Evolutionary conservation across 2,329 filamentous ascomycete genomes (phyloP), one percentile per base, ranked within the genome.

Genomic region (Colletotrichum tamarilloi): DNA sequence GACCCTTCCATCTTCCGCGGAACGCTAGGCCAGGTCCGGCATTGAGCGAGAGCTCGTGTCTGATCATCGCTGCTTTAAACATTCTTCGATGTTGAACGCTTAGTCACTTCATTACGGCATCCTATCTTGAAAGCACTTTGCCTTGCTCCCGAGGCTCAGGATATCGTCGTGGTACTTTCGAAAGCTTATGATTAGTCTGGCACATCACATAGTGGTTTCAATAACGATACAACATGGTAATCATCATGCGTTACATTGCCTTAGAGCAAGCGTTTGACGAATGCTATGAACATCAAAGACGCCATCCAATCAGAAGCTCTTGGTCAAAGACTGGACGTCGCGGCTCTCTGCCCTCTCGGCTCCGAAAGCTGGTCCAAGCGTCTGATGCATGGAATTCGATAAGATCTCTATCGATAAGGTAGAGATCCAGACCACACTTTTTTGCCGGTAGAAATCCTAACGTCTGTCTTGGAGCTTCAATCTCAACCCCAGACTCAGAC

Each of bases 1-100:
- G 62, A 52, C 5, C 49, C 38, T 74, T 64, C 62, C 72, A 67
- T 28, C 72, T 68, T 74, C 72, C 72, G 68, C 72, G 71, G 66
- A 5, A 57, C 55, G 62, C 67, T 73, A 71, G 62, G 38, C 60
- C 46, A 58, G 16, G 68, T 32, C 57, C 71, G 46, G 67, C 49
- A 38, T 57, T 46, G n/a, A 46, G 26, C 35, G 49, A 22, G 42
- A 42, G 53, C 69, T 69, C 66, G 66, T 64, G 65, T 58, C 30
- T 52, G 32, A 59, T 9, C 53, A 16, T 9, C 14, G 38, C 64
- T 52, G 32, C 64, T 49, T 60, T 46, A 12, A 16, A 0, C 0
- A 30, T 42, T 19, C 14, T 7, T 7, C 5, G 16, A 42, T 7
- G 38, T 26, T 38, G 49, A n/a, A 28, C 60, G 57, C 16, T 16